Base-by-base conservation (phyloP, 2,329 filamentous ascomycete genomes). In the Apiospora koreana region DNA sequence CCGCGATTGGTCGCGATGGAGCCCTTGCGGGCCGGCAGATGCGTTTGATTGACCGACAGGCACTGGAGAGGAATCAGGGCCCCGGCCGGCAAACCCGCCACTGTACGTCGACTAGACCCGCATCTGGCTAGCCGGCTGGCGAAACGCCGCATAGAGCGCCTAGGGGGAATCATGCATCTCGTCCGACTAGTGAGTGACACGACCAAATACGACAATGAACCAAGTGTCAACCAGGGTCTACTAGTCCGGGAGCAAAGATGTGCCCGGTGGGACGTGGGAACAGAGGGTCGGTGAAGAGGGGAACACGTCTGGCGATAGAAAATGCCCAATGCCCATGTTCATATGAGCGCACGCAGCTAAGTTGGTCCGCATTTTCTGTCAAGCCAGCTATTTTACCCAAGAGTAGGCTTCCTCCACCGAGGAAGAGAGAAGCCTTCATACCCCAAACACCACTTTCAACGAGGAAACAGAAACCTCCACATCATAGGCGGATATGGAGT, bases 401-500 rank as follows among this genome's bases (percentile, higher is more conserved):
- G 50, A 58, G 25, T 35, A 18, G 50, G 50, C 50, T 21, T 58
- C 50, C 50, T 58, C 28, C 28, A 58, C 28, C 41, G 14, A 43
- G 41, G 41, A 28, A 31, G 50, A 10, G 50, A 31, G 28, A 58
- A 58, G 50, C 50, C n/a, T 31, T 21, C 50, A 31, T 35, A 18
- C 41, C 41, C 41, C 41, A 35, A 35, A 16, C 28, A 58, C 7
- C 50, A 58, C 50, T 58, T 58, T 58, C 28, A 35, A 50, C 46
- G 28, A 35, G 50, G 50, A 58, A 8, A 35, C 18, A 21, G 18
- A 31, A 58, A 18, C 28, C 50, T 58, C 50, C 50, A 43, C 41
- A 58, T 58, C 50, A 58, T 58, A 58, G 50, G 50, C 50, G 50
- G 50, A 58, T 58, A 58, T 58, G 50, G 50, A 58, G 28, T 35